phyloP scores from a whole-genome alignment of 257 asterid genomes.

The Parsonsia alboflavescens region DNA sequence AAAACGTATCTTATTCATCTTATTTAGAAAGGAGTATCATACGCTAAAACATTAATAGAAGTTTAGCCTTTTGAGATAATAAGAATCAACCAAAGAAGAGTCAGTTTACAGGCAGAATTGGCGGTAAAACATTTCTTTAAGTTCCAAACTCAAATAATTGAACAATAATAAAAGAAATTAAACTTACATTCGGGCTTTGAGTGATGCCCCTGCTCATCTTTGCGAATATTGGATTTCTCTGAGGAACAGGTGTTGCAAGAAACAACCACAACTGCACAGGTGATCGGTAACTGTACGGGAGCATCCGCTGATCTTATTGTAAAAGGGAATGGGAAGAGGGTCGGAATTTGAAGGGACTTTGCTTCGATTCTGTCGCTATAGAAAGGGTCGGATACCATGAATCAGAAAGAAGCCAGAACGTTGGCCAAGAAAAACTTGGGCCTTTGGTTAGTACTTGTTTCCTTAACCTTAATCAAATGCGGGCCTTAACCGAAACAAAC shows the following conservation, averaged over 20 bases:
- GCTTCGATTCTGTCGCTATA: background rate
- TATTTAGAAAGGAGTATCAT: background rate
- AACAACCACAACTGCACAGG: background rate
- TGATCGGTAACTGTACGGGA: background rate
- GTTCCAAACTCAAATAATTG: background rate
- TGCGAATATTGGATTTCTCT: background rate
- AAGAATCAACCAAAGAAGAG: background rate
- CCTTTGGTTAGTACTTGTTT: too few species aligned
- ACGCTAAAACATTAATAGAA: background rate
- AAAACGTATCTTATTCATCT: background rate
- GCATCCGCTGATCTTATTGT: background rate
- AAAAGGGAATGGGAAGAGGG: background rate
- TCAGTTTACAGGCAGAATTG: background rate
- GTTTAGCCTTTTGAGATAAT: background rate
- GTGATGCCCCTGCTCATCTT: background rate
- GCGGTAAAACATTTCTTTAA: background rate
- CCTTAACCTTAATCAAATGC: too few species aligned
- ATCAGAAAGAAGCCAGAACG: background rate
- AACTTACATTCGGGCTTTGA: background rate
- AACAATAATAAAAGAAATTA: background rate
- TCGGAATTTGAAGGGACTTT: background rate
- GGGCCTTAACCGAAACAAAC: too few species aligned
- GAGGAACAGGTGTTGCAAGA: background rate
- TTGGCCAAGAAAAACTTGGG: too few species aligned
- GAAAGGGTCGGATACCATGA: background rate